These are phyloP conservation scores for Triticum aestivum DNA, from an alignment of 176 grass and related monocot genomes.

Conservation along the genomic window DNA sequence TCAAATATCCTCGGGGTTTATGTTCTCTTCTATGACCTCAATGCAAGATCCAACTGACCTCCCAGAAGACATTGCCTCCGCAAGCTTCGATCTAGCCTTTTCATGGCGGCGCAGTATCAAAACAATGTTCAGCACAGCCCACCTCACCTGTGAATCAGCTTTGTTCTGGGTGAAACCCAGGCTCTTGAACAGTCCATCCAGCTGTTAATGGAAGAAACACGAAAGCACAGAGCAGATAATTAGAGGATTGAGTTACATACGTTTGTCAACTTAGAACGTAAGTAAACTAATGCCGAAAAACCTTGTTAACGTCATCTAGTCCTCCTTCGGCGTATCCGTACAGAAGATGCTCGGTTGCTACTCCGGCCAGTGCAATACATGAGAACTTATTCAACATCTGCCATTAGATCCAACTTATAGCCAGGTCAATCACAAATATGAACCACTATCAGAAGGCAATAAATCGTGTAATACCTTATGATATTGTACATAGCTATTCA, in stretches of 20 bases:
- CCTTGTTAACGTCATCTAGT: conserved; percentile 64
- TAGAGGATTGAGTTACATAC: background rate
- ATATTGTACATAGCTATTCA: background rate
- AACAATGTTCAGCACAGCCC: conserved; percentile 50
- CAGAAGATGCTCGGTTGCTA: conserved; percentile 71
- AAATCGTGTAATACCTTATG: background rate
- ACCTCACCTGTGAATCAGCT: conserved; percentile 52
- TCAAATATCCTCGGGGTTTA: conserved; percentile 40
- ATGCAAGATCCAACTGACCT: conserved; percentile 44
- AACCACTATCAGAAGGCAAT: background rate
- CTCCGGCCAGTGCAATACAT: conserved; percentile 81
- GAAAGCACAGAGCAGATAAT: background rate
- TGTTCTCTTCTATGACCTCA: conserved; percentile 41
- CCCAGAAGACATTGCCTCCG: conserved; percentile 43
- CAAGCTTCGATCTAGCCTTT: conserved; percentile 41
- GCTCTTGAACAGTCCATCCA: conserved; percentile 45
- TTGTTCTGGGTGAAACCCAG: conserved; percentile 45
- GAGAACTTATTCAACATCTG: conserved; percentile 88
- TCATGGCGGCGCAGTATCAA: conserved; percentile 39
- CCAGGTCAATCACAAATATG: background rate
- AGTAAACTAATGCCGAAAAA: conserved; percentile 20
- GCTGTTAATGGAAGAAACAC: conserved; percentile 12
- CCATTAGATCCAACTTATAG: background rate
- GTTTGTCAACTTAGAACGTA: background rate
- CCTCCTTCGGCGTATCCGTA: conserved; percentile 80